Evolutionary conservation across 225 moss, liverwort and hornwort genomes (phyloP).

Genomic region (Neckera pumila): DNA sequence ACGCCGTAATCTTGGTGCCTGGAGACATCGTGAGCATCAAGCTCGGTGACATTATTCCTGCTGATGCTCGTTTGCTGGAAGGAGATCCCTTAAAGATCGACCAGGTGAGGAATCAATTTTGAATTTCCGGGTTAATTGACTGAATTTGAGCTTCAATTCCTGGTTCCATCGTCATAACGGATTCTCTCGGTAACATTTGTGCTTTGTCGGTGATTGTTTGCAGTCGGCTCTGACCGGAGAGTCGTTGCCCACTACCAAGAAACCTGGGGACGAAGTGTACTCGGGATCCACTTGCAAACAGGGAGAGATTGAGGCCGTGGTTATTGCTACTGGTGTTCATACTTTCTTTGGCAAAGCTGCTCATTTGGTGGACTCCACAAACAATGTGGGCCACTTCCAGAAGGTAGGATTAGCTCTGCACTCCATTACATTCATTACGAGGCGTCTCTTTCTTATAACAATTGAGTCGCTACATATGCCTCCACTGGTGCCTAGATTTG

Average conservation of each 20-base stretch:
- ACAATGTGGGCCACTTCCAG: constrained; percentile 69
- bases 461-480: not conserved
- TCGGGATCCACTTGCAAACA: constrained; percentile 61
- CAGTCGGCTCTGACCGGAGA: constrained; percentile 55
- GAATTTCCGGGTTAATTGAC: not conserved
- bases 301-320: constrained; percentile 61
- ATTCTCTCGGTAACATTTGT: not conserved
- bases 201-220: not conserved
- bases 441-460: not conserved
- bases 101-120: not conserved
- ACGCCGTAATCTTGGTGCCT: constrained; percentile 31
- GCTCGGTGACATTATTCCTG: constrained; percentile 44
- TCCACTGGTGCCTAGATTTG: not conserved
- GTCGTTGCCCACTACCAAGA: constrained; percentile 44
- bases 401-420: constrained; percentile 3
- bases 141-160: not conserved
- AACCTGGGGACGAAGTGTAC: constrained; percentile 36
- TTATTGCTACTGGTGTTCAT: constrained; percentile 57
- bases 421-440: not conserved
- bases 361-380: constrained; percentile 57
- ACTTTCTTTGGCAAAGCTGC: constrained; percentile 71
- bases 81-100: constrained; percentile 45
- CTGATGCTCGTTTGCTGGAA: constrained; percentile 38
- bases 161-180: not conserved
- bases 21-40: constrained; percentile 49